These are phyloP conservation scores for Salisapilia sapeloensis DNA, from an alignment of 352 stramenopile genomes.

Conservation along the genomic window DNA sequence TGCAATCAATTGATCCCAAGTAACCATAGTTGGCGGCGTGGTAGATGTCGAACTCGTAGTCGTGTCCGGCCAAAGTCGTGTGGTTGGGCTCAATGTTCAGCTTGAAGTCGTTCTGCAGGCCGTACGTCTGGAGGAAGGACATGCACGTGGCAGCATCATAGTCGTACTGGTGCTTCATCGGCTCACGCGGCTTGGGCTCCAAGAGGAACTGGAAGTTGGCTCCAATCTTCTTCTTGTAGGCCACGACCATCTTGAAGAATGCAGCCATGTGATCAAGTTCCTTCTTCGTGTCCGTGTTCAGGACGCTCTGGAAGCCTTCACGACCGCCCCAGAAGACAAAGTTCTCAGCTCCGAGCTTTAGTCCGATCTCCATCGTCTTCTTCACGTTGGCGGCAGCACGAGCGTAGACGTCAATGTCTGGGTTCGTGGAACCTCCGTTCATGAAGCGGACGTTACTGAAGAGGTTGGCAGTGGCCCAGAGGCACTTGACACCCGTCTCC, in stretches of 20 bases:
- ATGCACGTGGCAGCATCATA: slow-evolving; percentile 75
- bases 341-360: slow-evolving; percentile 68
- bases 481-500: slow-evolving; percentile 50
- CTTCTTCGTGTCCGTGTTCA: slow-evolving; percentile 59
- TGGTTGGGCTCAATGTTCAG: slow-evolving; percentile 84
- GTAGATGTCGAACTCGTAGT: slow-evolving; percentile 75
- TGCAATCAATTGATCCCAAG: slow-evolving; percentile 77
- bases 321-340: slow-evolving; percentile 81
- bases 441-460: slow-evolving; percentile 69
- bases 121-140: slow-evolving; percentile 66
- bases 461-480: slow-evolving; percentile 76
- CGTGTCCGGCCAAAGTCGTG: slow-evolving; percentile 70
- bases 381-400: slow-evolving; percentile 65
- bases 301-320: slow-evolving; percentile 59
- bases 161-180: slow-evolving; percentile 83
- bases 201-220: slow-evolving; percentile 60
- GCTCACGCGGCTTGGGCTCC: slow-evolving; percentile 75
- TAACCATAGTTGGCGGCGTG: slow-evolving; percentile 50
- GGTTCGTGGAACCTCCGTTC: slow-evolving; percentile 75
- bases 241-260: slow-evolving; percentile 70
- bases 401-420: slow-evolving; percentile 63
- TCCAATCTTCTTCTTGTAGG: slow-evolving; percentile 65
- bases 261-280: slow-evolving; percentile 72
- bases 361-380: slow-evolving; percentile 72
- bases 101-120: slow-evolving; percentile 68